A percentile compares a stretch with the other conserved stretches of the same genome.
phyloP scores from a whole-genome alignment of 2,329 filamentous ascomycete species.

The Scedosporium apiospermum region DNA sequence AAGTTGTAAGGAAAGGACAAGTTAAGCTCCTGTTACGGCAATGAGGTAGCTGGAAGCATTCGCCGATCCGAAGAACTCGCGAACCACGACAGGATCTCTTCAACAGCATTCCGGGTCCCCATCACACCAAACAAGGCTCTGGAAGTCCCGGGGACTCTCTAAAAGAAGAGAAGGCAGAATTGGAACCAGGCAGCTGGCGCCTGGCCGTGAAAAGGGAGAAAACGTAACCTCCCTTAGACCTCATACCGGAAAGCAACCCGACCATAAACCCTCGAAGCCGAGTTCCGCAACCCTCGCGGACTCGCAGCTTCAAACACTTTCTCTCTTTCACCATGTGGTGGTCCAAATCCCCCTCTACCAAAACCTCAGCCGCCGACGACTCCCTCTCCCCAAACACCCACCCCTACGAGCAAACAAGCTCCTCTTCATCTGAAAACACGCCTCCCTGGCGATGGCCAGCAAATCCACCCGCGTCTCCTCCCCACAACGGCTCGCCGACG shows the following conservation, averaged over 20 bases:
- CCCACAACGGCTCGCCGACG: constrained; percentile 5
- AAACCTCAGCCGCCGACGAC: not conserved
- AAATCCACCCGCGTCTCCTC: not conserved
- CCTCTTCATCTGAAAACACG: not conserved
- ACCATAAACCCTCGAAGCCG: not conserved
- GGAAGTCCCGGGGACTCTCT: too few relatives aligned
- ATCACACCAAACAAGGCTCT: too few relatives aligned
- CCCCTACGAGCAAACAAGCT: not conserved
- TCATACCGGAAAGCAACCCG: too few relatives aligned
- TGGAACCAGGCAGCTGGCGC: too few relatives aligned
- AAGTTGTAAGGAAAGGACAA: not conserved
- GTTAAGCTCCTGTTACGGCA: not conserved
- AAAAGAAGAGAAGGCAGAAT: too few relatives aligned
- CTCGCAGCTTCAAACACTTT: not conserved
- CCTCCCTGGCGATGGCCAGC: not conserved
- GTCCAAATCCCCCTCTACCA: not conserved
- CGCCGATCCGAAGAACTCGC: not conserved
- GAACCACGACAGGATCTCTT: not conserved
- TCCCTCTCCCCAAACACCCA: not conserved
- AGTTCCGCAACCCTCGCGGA: not conserved
- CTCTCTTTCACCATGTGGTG: not conserved
- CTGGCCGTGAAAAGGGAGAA: too few relatives aligned
- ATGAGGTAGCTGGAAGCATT: not conserved
- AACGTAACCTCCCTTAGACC: too few relatives aligned
- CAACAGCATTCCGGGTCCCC: too few relatives aligned